Percentiles rank a stretch among this genome's conserved stretches.
These are phyloP conservation scores for Diaporthe humulicola DNA, from an alignment of 2,329 filamentous ascomycete genomes.

Conservation along the genomic window DNA sequence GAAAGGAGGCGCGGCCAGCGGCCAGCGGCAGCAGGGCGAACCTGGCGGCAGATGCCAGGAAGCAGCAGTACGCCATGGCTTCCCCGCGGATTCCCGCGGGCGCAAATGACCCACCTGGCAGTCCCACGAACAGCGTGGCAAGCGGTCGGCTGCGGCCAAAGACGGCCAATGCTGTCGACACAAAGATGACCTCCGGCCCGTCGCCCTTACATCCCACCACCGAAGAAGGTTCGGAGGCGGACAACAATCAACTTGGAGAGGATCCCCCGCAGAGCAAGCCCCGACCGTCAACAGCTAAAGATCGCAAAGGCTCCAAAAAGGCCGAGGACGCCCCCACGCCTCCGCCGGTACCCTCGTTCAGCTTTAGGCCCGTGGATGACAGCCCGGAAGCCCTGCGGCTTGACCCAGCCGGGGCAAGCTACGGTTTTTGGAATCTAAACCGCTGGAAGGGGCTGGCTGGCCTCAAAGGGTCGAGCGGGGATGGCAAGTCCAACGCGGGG, in stretches of 20 bases:
- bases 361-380: constrained; percentile 58
- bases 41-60: constrained; percentile 61
- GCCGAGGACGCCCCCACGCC: constrained; percentile 46
- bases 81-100: constrained; percentile 40
- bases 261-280: constrained; percentile 40
- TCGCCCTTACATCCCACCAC: constrained; percentile 19
- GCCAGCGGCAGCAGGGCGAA: constrained; percentile 54
- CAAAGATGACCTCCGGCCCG: constrained; percentile 3
- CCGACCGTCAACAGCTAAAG: constrained; percentile 12
- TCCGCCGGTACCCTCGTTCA: constrained; percentile 70
- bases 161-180: constrained; percentile 5
- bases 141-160: constrained; percentile 32
- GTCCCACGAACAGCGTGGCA: constrained; percentile 41
- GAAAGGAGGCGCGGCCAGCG: constrained; percentile 56
- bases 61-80: constrained; percentile 55
- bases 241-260: constrained; percentile 39
- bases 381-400: constrained; percentile 50
- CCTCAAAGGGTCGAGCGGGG: constrained; percentile 47
- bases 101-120: constrained; percentile 33
- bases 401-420: constrained; percentile 56
- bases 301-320: constrained; percentile 41
- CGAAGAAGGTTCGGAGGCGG: not conserved
- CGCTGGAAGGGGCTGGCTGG: constrained; percentile 63
- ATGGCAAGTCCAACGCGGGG: constrained; percentile 1
- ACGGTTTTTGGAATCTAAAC: constrained; percentile 70